Evolutionary conservation across 441 rosid genomes (phyloP), one percentile per base, ranked within the genome.

Genomic region (Populus hybrid): DNA sequence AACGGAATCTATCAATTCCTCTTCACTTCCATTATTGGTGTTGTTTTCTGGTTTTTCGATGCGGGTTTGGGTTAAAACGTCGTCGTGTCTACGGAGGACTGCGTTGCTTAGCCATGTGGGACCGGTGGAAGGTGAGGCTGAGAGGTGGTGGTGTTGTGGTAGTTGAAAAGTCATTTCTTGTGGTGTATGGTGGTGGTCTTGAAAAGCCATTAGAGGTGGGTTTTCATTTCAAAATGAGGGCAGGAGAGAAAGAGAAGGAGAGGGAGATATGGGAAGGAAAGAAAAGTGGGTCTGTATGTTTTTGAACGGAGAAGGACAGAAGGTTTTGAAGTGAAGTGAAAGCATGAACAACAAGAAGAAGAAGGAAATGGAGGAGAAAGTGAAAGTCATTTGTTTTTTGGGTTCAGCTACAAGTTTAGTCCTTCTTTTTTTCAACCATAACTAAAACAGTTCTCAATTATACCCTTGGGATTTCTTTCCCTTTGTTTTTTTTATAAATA

Each of bases 81-180:
- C 88, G 59, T 77, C 77, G 72, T 63, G 71, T 16, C 80, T 75
- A 8, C 77, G 83, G 78, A 80, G 78, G n/a, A 80, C 77, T 9
- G 87, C 88, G 79, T 83, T 78, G 84, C 76, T 82, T n/a, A 86
- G 84, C 87, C 89, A 86, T 2, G 84, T 70, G 8, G 85, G 85
- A 9, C 84, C 50, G 59, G 68, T 72, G 73, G 75, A 61, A 18
- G 80, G 56, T 21, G 81, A 59, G 63, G 79, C 63, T 50, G 74
- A 20, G 75, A 69, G 45, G 79, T 70, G 35, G 80, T 45, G 50
- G 68, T 72, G 70, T 24, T 72, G 70, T 24, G 75, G 72, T 12
- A 69, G 67, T 45, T 83, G 85, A 56, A 82, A 82, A 28, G 77
- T 74, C 38, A 82, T 76, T 72, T 82, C 82, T 16, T 76, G 82